Base-by-base conservation (phyloP, 2,329 filamentous ascomycete genomes). In the Hirsutella thompsonii region DNA sequence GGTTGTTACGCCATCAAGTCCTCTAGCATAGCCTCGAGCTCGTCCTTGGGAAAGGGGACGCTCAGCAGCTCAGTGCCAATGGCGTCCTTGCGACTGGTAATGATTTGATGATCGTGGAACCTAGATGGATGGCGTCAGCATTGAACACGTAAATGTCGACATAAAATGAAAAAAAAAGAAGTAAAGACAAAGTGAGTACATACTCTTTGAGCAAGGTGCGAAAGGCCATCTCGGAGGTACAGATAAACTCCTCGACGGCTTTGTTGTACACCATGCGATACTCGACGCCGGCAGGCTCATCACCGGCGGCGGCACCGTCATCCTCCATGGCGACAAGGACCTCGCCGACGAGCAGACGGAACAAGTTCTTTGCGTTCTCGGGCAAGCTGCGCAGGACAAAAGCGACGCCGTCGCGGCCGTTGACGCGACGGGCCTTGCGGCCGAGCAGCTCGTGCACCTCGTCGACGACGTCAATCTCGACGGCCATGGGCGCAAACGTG, bases 21-120 rank as follows among this genome's bases (percentile, higher is more conserved):
- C 55, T 95, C 90, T 47, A 96, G 60, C 37, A 94, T 83, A 1
- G 74, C 80, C 60, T 95, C 90, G 55, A 96, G 68, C 62, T 98
- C 92, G 48, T 94, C 88, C 50, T 81, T 82, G 35, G 81, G 72
- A 55, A 96, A 87, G 0, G 92, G 92, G 13, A 94, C 76, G 49
- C 84, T 83, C 37, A 98, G 61, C 40, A 92, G 67, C 57, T 96
- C 92, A 2, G 83, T 89, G 3, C 92, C 92, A 42, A 89, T 68
- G 0, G 76, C 74, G 58, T 98, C 90, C 55, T 90, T 90, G 46
- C 80, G 77, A 46, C 84, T 93, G 42, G 86, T 86, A 47, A 98
- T 83, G 79, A 98, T 96, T 55, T 95, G 87, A 66, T 98, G 92
- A 54, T 98, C 92, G 57, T 95, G 87, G 59, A 98, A 92, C 61